A percentile compares a stretch with the other conserved stretches of the same genome.
Evolutionary conservation across 495 filamentous ascomycete genomes (phyloP).

Genomic region (Pyrenopolyporus hunteri): DNA sequence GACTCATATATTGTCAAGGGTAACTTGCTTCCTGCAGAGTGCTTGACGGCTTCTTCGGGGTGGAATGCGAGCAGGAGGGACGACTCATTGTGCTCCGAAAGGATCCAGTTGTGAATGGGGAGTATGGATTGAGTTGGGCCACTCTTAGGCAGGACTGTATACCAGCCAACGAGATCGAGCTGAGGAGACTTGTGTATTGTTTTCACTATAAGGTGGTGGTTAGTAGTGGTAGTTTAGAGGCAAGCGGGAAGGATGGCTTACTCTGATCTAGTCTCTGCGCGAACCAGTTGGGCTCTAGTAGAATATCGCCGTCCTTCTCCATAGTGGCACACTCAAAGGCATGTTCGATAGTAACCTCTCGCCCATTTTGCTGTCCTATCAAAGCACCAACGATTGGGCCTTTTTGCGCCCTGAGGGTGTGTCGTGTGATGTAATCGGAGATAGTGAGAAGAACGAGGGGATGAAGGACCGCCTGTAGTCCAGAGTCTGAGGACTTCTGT

Average conservation of each 20-base stretch:
- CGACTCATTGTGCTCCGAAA: constrained; percentile 79
- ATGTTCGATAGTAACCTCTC: constrained; percentile 88
- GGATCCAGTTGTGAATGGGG: constrained; percentile 76
- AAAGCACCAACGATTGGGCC: constrained; percentile 86
- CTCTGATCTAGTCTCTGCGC: constrained; percentile 80
- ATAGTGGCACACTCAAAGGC: constrained; percentile 78
- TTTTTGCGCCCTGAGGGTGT: constrained; percentile 73
- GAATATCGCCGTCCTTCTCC: constrained; percentile 54
- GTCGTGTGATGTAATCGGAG: constrained; percentile 93
- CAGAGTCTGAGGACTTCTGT: constrained; percentile 70
- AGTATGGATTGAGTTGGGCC: constrained; percentile 73
- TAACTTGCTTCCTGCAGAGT: constrained; percentile 73
- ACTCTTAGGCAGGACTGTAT: constrained; percentile 75
- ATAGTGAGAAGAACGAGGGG: constrained; percentile 95
- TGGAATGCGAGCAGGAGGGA: constrained; percentile 89
- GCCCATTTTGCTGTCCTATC: constrained; percentile 87
- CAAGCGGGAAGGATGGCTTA: constrained; percentile 48
- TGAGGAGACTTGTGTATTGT: constrained; percentile 82
- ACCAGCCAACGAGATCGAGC: constrained; percentile 94
- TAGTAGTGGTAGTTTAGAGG: background rate
- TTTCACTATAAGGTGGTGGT: constrained; percentile 63
- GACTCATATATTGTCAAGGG: constrained; percentile 91
- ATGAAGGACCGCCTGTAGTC: constrained; percentile 84
- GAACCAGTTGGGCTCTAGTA: constrained; percentile 76
- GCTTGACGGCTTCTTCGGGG: constrained; percentile 59